Evolutionary conservation across 768 basidiomycete genomes (phyloP).

Genomic region (Boletus tomentosulus): DNA sequence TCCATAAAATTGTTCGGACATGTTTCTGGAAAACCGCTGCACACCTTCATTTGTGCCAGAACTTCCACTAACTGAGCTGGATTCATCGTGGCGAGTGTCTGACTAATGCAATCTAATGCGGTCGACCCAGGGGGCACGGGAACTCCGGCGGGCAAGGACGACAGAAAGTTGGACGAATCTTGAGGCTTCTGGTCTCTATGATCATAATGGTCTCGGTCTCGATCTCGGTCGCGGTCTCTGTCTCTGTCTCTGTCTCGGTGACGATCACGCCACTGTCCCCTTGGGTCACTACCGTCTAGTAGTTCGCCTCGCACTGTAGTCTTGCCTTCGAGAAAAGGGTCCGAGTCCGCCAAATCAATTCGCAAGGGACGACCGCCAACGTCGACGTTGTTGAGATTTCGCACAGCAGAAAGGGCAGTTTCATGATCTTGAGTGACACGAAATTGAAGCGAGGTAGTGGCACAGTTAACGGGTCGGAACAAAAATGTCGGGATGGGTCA

Average conservation of each 20-base stretch:
- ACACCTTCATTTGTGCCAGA: conserved; percentile 96
- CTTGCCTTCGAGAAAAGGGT: conserved; percentile 88
- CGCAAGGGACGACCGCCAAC: conserved; percentile 90
- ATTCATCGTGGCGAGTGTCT: conserved; percentile 78
- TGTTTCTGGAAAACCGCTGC: conserved; percentile 25
- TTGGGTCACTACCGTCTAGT: conserved; percentile 54
- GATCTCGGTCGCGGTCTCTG: conserved; percentile 51
- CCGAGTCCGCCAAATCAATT: conserved; percentile 92
- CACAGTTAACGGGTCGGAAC: conserved; percentile 2
- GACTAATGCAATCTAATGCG: conserved; percentile 78
- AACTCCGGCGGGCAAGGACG: conserved; percentile 70
- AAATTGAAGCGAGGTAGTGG: conserved; percentile 1
- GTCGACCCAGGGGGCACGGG: conserved; percentile 67
- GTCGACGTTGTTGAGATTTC: conserved; percentile 90
- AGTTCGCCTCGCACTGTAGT: conserved; percentile 83
- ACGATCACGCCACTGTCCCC: conserved; percentile 41
- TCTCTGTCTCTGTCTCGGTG: conserved; percentile 52
- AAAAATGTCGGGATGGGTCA: conserved; percentile 35
- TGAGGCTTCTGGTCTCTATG: conserved; percentile 32
- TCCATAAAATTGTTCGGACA: conserved; percentile 20
- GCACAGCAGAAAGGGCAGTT: conserved; percentile 91
- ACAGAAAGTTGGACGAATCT: conserved; percentile 55
- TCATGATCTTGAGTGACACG: conserved; percentile 69
- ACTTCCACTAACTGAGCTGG: conserved; percentile 88
- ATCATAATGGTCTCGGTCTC: conserved; percentile 36